These are phyloP conservation scores for Dothistroma pini DNA, from an alignment of 2,329 filamentous ascomycete genomes.

Conservation along the genomic window DNA sequence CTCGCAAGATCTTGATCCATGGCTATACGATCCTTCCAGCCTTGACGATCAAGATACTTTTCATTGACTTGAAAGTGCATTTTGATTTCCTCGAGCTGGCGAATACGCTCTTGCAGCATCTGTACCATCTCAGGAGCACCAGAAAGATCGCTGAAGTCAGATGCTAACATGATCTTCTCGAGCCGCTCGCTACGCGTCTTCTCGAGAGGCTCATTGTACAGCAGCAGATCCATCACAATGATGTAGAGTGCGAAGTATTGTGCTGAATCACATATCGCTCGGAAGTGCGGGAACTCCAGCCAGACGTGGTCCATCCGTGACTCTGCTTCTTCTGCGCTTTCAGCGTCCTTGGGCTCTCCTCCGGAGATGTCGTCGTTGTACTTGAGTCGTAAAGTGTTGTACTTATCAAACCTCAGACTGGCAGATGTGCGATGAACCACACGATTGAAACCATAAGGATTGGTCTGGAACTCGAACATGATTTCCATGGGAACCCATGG, in stretches of 20 bases:
- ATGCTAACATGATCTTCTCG: constrained; percentile 98
- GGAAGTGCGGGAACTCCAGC: constrained; percentile 91
- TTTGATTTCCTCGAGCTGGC: constrained; percentile 94
- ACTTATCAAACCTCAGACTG: constrained; percentile 92
- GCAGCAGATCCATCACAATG: constrained; percentile 89
- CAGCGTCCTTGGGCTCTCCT: constrained; percentile 47
- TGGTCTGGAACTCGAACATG: constrained; percentile 92
- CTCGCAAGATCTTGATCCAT: constrained; percentile 83
- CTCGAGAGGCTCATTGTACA: constrained; percentile 94
- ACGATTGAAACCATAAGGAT: constrained; percentile 96
- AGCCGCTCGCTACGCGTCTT: constrained; percentile 94
- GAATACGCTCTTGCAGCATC: constrained; percentile 84
- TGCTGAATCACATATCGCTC: constrained; percentile 92
- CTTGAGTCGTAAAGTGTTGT: constrained; percentile 93
- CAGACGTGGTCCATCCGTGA: constrained; percentile 90
- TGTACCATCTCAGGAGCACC: constrained; percentile 92
- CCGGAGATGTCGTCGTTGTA: constrained; percentile 90
- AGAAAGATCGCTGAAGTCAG: constrained; percentile 94
- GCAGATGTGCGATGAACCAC: constrained; percentile 97
- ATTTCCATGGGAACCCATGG: constrained; percentile 98
- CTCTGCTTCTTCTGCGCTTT: constrained; percentile 47
- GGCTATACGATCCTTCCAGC: constrained; percentile 86
- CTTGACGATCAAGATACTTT: constrained; percentile 77
- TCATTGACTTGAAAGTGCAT: constrained; percentile 91
- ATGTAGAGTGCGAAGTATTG: constrained; percentile 99